Conservation (phyloP, 176 grass and related monocot genomes). For the Areca catechu region DNA sequence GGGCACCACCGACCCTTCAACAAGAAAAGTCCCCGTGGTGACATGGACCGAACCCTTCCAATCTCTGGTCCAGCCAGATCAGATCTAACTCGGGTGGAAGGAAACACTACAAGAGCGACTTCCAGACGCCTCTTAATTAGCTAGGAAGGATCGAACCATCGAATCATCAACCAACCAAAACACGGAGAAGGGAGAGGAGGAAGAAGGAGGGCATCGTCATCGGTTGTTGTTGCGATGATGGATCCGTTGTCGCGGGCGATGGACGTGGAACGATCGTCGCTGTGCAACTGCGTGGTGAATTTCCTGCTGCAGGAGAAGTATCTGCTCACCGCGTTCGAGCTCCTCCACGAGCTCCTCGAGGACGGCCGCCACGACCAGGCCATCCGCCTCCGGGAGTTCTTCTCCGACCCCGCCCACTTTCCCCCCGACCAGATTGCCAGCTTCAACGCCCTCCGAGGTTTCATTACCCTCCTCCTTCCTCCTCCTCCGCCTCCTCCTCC, state of each 20-base stretch:
- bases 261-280: slow-evolving; percentile 67
- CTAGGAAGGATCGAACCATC: no score
- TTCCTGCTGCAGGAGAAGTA: slow-evolving; percentile 89
- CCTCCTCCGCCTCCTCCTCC: neutral
- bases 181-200: neutral
- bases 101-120: no score
- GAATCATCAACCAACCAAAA: no score
- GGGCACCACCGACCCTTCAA: no score
- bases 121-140: no score
- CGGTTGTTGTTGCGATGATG: slow-evolving; percentile 2
- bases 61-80: no score
- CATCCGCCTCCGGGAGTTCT: slow-evolving; percentile 77
- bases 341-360: slow-evolving; percentile 81
- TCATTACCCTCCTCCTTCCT: neutral
- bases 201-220: neutral
- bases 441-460: slow-evolving; percentile 40
- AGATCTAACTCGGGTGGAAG: no score
- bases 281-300: slow-evolving; percentile 98
- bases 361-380: slow-evolving; percentile 77
- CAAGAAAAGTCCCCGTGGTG: no score
- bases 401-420: slow-evolving; percentile 55
- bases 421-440: slow-evolving; percentile 57
- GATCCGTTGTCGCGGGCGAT: slow-evolving; percentile 14
- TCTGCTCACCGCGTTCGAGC: slow-evolving; percentile 84
- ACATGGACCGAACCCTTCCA: no score